Evolutionary conservation across 148 eudicot genomes (phyloP).

Genomic region (Pharnaceum exiguum): DNA sequence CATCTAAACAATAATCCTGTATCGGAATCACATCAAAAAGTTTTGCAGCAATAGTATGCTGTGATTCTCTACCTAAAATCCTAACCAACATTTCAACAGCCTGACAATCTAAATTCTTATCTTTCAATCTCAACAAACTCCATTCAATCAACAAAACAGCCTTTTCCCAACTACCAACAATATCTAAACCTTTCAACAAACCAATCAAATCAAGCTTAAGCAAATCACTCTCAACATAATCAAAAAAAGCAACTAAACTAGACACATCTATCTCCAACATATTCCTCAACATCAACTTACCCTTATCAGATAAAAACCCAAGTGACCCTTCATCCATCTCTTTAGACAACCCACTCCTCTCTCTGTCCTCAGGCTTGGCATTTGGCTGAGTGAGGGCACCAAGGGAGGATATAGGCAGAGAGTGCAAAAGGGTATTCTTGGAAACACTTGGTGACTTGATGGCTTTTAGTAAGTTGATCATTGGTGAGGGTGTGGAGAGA

Average conservation of each 20-base stretch:
- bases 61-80: slow-evolving; percentile 78
- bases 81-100: slow-evolving; percentile 62
- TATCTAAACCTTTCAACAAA: slow-evolving; percentile 64
- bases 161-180: slow-evolving; percentile 57
- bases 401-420: slow-evolving; percentile 26
- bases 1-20: slow-evolving; percentile 54
- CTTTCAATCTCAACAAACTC: slow-evolving; percentile 39
- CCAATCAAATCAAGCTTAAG: slow-evolving; percentile 50
- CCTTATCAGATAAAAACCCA: slow-evolving; percentile 45
- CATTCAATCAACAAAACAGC: slow-evolving; percentile 73
- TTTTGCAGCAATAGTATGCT: slow-evolving; percentile 50
- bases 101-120: slow-evolving; percentile 42
- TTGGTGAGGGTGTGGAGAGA: slow-evolving; percentile 43
- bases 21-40: slow-evolving; percentile 68
- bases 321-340: slow-evolving; percentile 29
- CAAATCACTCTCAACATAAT: slow-evolving; percentile 41
- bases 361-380: not conserved
- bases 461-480: slow-evolving; percentile 33
- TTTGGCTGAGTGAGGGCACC: slow-evolving; percentile 19
- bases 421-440: slow-evolving; percentile 30
- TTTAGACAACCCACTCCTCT: slow-evolving; percentile 10
- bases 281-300: slow-evolving; percentile 53
- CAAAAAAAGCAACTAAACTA: slow-evolving; percentile 42
- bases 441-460: slow-evolving; percentile 27
- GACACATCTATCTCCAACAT: slow-evolving; percentile 43